Evolutionary conservation across 2,329 filamentous ascomycete genomes (phyloP).

Genomic region (Fusarium sp.): DNA sequence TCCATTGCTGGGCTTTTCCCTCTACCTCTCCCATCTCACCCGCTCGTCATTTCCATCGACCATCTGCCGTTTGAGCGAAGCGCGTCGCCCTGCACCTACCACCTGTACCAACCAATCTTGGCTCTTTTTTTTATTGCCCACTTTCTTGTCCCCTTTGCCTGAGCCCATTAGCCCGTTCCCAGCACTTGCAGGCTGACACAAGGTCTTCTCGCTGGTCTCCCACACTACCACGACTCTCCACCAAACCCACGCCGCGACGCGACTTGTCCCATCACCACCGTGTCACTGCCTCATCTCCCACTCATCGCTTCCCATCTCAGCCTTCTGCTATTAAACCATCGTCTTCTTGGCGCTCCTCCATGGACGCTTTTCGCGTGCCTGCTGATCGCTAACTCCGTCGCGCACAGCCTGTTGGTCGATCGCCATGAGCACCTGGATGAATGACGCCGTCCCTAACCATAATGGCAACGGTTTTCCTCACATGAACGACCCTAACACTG

Average conservation of each 20-base stretch:
- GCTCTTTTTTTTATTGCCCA: constrained; percentile 43
- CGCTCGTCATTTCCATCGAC: constrained; percentile 42
- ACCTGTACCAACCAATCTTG: constrained; percentile 44
- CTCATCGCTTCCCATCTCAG: constrained; percentile 56
- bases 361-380: constrained; percentile 57
- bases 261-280: constrained; percentile 60
- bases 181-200: constrained; percentile 40
- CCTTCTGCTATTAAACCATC: constrained; percentile 46
- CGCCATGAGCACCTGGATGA: constrained; percentile 80
- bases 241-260: constrained; percentile 59
- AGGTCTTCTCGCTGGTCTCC: constrained; percentile 50
- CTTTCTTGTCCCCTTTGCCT: constrained; percentile 37
- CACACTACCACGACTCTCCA: constrained; percentile 55
- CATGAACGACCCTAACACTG: constrained; percentile 71
- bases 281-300: constrained; percentile 62
- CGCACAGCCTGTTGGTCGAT: constrained; percentile 60
- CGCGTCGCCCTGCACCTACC: constrained; percentile 44
- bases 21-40: constrained; percentile 37
- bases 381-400: constrained; percentile 61
- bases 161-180: constrained; percentile 35
- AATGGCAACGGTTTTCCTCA: constrained; percentile 77
- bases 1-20: constrained; percentile 39
- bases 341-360: constrained; percentile 54
- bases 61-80: constrained; percentile 43
- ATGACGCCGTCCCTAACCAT: constrained; percentile 77